Evolutionary conservation across 805 yeast species (phyloP).

Genomic region (Suhomyces sp.): DNA sequence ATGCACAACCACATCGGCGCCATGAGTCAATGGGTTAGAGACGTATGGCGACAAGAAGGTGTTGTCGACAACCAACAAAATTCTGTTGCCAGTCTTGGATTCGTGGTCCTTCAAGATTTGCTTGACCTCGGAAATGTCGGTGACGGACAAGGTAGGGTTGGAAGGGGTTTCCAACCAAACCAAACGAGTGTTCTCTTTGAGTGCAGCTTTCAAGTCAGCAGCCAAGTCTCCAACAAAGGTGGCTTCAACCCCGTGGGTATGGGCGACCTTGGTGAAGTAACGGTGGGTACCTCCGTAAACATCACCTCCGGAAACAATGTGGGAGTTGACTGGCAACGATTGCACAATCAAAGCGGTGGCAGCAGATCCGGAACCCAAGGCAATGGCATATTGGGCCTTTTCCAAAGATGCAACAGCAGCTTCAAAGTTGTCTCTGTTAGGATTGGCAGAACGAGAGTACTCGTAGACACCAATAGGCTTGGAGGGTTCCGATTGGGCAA

Average conservation of each 20-base stretch:
- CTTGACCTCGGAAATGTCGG: slow-evolving; percentile 68
- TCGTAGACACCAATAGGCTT: slow-evolving; percentile 77
- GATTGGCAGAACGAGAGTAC: slow-evolving; percentile 83
- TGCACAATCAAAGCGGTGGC: slow-evolving; percentile 77
- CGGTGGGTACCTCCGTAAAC: slow-evolving; percentile 93
- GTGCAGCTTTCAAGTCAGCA: slow-evolving; percentile 53
- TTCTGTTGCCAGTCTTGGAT: slow-evolving; percentile 47
- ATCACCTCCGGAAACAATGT: slow-evolving; percentile 77
- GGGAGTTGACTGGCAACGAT: slow-evolving; percentile 67
- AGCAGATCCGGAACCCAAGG: slow-evolving; percentile 85
- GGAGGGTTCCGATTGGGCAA: slow-evolving; percentile 77
- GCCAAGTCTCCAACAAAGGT: slow-evolving; percentile 66
- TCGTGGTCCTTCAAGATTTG: slow-evolving; percentile 47
- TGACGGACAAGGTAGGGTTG: slow-evolving; percentile 79
- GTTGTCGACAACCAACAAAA: slow-evolving; percentile 77
- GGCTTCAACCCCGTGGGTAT: slow-evolving; percentile 70
- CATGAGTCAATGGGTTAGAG: slow-evolving; percentile 77
- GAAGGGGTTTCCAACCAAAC: slow-evolving; percentile 92
- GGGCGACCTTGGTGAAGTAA: slow-evolving; percentile 83
- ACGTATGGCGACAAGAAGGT: slow-evolving; percentile 86
- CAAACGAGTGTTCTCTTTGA: slow-evolving; percentile 63
- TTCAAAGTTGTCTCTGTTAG: slow-evolving; percentile 82
- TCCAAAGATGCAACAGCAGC: slow-evolving; percentile 76
- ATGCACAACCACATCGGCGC: slow-evolving; percentile 87
- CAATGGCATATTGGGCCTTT: slow-evolving; percentile 71